Evolutionary conservation across 2,329 filamentous ascomycete genomes (phyloP).

Genomic region (Fusarium virguliforme): DNA sequence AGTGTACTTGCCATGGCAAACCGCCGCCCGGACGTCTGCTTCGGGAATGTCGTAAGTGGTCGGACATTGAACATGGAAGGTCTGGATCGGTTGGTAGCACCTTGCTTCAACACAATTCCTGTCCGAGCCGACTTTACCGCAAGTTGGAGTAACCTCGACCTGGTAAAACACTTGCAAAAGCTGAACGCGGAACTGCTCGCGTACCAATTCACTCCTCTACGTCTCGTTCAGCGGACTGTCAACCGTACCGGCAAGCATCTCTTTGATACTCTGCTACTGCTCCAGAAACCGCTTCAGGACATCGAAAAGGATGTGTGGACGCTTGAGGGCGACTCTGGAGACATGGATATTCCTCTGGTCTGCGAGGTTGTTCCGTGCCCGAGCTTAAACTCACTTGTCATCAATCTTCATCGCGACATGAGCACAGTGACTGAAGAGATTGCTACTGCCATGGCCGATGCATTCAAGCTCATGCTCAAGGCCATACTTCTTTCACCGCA

Average conservation of each 20-base stretch:
- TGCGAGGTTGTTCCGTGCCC: conserved; percentile 78
- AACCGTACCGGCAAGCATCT: conserved; percentile 66
- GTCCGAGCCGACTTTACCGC: conserved; percentile 71
- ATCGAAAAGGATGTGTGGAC: conserved; percentile 72
- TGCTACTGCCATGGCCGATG: conserved; percentile 50
- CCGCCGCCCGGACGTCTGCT: conserved; percentile 78
- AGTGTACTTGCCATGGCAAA: conserved; percentile 73
- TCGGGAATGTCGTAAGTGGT: conserved; percentile 89
- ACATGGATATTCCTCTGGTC: conserved; percentile 84
- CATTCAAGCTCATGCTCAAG: conserved; percentile 54
- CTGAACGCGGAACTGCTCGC: conserved; percentile 74
- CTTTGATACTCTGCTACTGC: conserved; percentile 86
- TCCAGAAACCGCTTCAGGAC: conserved; percentile 77
- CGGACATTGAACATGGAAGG: conserved; percentile 77
- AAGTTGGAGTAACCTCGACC: conserved; percentile 66
- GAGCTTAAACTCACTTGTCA: conserved; percentile 65
- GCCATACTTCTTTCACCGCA: conserved; percentile 51
- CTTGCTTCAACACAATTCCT: conserved; percentile 93
- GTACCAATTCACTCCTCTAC: conserved; percentile 83
- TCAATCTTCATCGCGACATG: conserved; percentile 76
- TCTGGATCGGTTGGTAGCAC: conserved; percentile 83
- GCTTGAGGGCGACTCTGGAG: conserved; percentile 69
- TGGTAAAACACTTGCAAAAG: conserved; percentile 73
- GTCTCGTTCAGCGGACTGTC: conserved; percentile 75
- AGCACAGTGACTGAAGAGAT: conserved; percentile 55